Evolutionary conservation across 2,329 filamentous ascomycete species (phyloP).

Genomic region (Escovopsis sp.): DNA sequence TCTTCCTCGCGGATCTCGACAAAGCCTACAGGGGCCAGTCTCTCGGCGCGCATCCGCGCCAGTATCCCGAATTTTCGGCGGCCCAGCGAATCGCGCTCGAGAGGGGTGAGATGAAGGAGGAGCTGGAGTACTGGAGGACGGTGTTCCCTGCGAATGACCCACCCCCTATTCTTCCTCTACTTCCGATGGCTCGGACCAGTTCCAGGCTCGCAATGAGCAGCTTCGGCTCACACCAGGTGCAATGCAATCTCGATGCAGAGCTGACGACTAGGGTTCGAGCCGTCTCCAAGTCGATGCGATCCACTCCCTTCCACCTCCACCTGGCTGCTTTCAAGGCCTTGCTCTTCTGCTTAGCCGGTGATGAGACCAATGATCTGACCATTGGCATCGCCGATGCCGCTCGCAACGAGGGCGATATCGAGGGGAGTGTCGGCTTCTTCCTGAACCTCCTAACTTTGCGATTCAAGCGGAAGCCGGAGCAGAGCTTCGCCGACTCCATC

Average conservation of each 20-base stretch:
- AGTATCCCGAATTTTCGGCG: neutral
- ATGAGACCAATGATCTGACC: neutral
- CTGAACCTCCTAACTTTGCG: slow-evolving; percentile 34
- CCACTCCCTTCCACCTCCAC: slow-evolving; percentile 10
- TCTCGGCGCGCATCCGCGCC: slow-evolving; percentile 6
- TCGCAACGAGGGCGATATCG: slow-evolving; percentile 18
- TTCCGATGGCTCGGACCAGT: slow-evolving; percentile 10
- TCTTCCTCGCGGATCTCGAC: slow-evolving; percentile 26
- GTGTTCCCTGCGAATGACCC: slow-evolving; percentile 5
- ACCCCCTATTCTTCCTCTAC: slow-evolving; percentile 8
- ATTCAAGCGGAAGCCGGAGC: slow-evolving; percentile 13
- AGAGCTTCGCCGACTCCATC: slow-evolving; percentile 9
- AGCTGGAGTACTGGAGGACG: neutral
- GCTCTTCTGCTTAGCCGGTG: neutral
- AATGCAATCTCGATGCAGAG: neutral
- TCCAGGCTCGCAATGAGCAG: neutral
- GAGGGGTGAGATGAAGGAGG: neutral
- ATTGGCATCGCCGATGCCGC: slow-evolving; percentile 31
- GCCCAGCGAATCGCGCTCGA: neutral
- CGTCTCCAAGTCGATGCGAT: neutral
- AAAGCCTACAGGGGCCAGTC: slow-evolving; percentile 22
- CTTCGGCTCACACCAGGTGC: neutral
- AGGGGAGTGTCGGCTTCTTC: slow-evolving; percentile 28
- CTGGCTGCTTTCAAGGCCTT: neutral
- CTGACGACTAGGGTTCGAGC: neutral